These are phyloP conservation scores for Botrytis tulipae DNA, from an alignment of 2,329 filamentous ascomycete genomes.

Conservation along the genomic window DNA sequence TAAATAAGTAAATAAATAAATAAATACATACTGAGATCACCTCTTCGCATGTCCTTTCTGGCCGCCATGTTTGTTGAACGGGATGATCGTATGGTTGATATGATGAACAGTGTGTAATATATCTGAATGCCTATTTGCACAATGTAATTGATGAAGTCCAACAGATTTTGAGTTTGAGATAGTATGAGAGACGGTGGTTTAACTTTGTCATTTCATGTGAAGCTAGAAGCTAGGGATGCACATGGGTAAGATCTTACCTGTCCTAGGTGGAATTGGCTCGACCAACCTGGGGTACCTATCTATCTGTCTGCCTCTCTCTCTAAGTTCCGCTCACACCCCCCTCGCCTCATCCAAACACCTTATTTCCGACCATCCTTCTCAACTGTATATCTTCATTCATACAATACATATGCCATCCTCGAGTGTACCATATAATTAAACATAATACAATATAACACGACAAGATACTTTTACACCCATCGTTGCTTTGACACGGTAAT, in stretches of 20 bases:
- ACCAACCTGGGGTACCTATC: background rate
- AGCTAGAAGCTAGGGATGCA: background rate
- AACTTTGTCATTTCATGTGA: background rate
- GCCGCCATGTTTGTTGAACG: slow-evolving; percentile 53
- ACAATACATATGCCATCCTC: background rate
- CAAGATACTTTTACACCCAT: background rate
- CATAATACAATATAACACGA: background rate
- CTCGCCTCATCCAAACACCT: background rate
- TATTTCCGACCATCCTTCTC: background rate
- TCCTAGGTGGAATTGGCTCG: background rate
- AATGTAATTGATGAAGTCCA: background rate
- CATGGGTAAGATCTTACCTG: background rate
- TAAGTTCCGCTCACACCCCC: background rate
- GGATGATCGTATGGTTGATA: background rate
- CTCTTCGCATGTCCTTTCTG: slow-evolving; percentile 67
- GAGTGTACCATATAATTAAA: background rate
- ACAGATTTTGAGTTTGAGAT: background rate
- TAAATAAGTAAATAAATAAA: background rate
- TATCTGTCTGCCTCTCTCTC: background rate
- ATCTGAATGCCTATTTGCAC: background rate
- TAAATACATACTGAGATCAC: slow-evolving; percentile 62
- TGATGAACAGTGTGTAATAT: background rate
- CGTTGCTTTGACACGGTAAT: background rate
- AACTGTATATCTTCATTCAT: slow-evolving; percentile 4
- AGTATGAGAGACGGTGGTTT: background rate